These are phyloP conservation scores for Fomitopsis pinicola DNA, from an alignment of 1,284 basidiomycete species.

Conservation along the genomic window DNA sequence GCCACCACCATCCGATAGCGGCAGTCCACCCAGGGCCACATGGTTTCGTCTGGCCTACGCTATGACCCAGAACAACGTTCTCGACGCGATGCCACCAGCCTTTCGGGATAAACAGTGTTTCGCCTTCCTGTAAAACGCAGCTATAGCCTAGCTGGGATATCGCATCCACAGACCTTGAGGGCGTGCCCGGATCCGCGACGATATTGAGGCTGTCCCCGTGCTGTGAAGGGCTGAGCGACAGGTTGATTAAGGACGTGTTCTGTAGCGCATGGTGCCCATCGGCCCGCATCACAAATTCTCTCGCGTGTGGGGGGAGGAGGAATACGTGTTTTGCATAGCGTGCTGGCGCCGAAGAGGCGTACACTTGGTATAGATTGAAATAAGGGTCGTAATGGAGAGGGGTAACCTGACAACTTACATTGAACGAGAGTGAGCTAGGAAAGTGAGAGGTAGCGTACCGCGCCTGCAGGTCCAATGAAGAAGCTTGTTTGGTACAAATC, in stretches of 20 bases:
- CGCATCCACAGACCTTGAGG: conserved; percentile 5
- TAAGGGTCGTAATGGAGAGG: conserved; percentile 25
- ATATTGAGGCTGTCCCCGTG: background rate
- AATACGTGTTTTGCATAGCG: conserved; percentile 21
- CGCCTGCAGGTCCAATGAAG: conserved; percentile 21
- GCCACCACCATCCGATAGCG: conserved; percentile 25
- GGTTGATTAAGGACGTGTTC: conserved; percentile 9
- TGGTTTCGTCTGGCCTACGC: background rate
- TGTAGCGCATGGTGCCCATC: conserved; percentile 4
- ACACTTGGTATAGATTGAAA: conserved; percentile 23
- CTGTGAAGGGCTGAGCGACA: background rate
- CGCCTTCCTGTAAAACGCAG: conserved; percentile 21
- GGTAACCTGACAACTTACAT: conserved; percentile 13
- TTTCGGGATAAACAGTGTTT: conserved; percentile 22
- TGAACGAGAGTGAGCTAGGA: background rate
- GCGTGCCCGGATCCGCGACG: background rate
- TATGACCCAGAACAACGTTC: conserved; percentile 15
- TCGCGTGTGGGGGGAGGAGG: conserved; percentile 18
- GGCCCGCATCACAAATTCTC: conserved; percentile 7
- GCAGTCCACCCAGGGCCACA: conserved; percentile 20
- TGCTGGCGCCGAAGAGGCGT: conserved; percentile 16
- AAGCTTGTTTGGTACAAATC: conserved; percentile 24
- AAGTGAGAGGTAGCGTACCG: conserved; percentile 10
- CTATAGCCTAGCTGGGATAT: conserved; percentile 12
- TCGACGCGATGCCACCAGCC: conserved; percentile 27